Base-by-base conservation (phyloP, 768 basidiomycete genomes). In the Tylopilus subfusipes region DNA sequence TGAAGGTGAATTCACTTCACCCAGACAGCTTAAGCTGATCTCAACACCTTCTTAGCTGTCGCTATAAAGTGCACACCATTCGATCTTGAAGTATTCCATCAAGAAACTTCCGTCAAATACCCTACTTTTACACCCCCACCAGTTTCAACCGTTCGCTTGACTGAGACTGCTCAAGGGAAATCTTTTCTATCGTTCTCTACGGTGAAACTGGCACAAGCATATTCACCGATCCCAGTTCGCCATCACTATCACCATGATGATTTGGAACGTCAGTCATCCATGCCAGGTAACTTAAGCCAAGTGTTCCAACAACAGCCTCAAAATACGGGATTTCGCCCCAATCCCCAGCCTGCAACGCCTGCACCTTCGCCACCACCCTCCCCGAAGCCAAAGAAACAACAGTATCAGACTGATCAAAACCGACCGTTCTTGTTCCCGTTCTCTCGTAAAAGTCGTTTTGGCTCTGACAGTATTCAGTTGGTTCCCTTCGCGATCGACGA, bases 401-500 rank as follows among this genome's bases (percentile, higher is more conserved):
- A 96, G 68, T 99, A 93, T 69, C 97, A 98, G 67, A 99, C 97
- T 0, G 97, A 99, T 71, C 97, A 95, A 68, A 84, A 75, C 43
- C 80, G 90, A 13, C 96, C 97, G 2, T 99, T 98, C 69, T 74
- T 98, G 56, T 95, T 99, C 69, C 97, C 97, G 0, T 99, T 97
- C 68, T 91, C 93, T 7, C 81, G 84, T n/a, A 72, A 57, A 38
- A 78, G 71, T 46, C 76, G 71, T 51, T 76, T 76, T 50, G 75
- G 82, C 27, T 54, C 67, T 43, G 79, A 81, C 47, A 80, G 84
- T 54, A 77, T 76, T 22, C 80, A 82, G 39, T 75, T 90, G n/a
- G 91, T 98, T 4, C 97, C 97, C 2, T 94, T 88, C 68, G 93
- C 94, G 5, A 93, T 99, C 55, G 93, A 93, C 42, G 97, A 99